Evolutionary conservation across 2,329 filamentous ascomycete genomes (phyloP).

Genomic region (Fusarium dimerum): DNA sequence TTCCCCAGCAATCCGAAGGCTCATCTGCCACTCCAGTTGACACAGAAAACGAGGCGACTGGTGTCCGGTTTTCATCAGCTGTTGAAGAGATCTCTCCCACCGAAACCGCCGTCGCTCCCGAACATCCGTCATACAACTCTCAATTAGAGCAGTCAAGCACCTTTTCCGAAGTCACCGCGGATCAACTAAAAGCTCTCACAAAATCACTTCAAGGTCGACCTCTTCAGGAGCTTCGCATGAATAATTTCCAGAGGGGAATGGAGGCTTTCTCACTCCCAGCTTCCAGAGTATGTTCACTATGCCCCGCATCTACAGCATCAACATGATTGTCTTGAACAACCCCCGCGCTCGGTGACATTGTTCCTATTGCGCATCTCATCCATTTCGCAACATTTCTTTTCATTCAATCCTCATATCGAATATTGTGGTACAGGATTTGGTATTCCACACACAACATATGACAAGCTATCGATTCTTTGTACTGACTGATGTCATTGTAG

Average conservation of each 20-base stretch:
- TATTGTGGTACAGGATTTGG: too few relatives aligned
- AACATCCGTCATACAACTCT: conserved; percentile 23
- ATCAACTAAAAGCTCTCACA: conserved; percentile 72
- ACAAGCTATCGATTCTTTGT: conserved; percentile 20
- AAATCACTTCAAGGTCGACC: conserved; percentile 71
- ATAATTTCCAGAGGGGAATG: conserved; percentile 72
- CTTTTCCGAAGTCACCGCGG: conserved; percentile 49
- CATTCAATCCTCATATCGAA: not conserved
- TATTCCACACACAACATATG: not conserved
- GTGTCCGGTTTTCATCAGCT: conserved; percentile 71
- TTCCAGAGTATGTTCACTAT: conserved; percentile 68
- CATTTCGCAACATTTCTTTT: not conserved
- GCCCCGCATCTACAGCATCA: conserved; percentile 9
- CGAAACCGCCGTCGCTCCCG: conserved; percentile 44
- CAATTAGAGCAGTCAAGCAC: conserved; percentile 28
- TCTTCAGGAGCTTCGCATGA: conserved; percentile 80
- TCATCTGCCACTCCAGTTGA: conserved; percentile 8
- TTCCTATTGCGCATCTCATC: not conserved
- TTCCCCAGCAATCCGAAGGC: conserved; percentile 8
- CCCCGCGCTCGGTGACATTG: not conserved
- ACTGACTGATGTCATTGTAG: conserved; percentile 41
- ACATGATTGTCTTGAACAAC: not conserved
- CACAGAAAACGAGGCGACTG: conserved; percentile 34
- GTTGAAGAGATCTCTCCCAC: conserved; percentile 64
- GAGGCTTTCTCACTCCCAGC: conserved; percentile 87